Conservation (phyloP, 129 eudicot genomes). For the Gnaphalium uliginosum region DNA sequence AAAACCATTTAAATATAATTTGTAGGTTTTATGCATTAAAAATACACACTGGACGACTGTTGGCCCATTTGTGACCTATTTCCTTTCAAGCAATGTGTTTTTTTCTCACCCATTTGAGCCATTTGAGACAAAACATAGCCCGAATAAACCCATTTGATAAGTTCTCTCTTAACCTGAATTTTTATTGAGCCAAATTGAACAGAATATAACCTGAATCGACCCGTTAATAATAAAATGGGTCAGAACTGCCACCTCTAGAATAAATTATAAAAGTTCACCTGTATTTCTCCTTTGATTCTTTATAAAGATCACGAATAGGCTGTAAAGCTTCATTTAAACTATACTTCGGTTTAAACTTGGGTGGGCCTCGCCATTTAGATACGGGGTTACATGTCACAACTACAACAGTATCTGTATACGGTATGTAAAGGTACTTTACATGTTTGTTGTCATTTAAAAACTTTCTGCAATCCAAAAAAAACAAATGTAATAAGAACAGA, state of each 20-base stretch:
- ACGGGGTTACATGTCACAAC: constrained; percentile 91
- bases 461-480: constrained; percentile 57
- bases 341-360: constrained; percentile 77
- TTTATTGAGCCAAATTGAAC: not conserved
- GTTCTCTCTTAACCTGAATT: not conserved
- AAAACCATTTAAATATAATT: not conserved
- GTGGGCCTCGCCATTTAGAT: constrained; percentile 80
- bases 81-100: not conserved
- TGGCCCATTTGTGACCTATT: not conserved
- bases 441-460: constrained; percentile 91
- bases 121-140: not conserved
- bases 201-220: not conserved
- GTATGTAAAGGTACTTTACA: constrained; percentile 88
- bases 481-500: constrained; percentile 7
- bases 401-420: constrained; percentile 91
- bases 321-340: constrained; percentile 80
- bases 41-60: not conserved
- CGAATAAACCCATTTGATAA: not conserved
- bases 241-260: not conserved
- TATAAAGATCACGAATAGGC: constrained; percentile 76
- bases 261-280: constrained; percentile 46
- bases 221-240: not conserved
- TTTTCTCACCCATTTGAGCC: not conserved
- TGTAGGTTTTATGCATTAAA: not conserved
- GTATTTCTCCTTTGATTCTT: constrained; percentile 57